Evolutionary conservation across 2,329 filamentous ascomycete genomes (phyloP).

Genomic region (Ophiostoma sp.): DNA sequence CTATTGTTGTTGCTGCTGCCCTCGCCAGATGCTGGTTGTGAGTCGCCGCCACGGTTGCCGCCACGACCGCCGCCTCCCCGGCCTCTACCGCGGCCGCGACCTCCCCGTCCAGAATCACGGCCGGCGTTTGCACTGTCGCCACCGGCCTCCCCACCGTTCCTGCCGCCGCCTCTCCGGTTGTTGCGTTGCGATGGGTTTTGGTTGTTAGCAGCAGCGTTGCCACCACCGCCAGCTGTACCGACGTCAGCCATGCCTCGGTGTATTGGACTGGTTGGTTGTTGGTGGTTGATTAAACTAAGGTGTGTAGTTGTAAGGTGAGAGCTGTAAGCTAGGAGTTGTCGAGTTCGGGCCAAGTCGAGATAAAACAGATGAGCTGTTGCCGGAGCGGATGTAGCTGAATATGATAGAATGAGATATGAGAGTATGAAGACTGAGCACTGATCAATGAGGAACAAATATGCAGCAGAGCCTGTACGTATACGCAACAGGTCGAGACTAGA

Average conservation of each 20-base stretch:
- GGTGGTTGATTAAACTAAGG: neutral
- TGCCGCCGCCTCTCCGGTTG: neutral
- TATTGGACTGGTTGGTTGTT: neutral
- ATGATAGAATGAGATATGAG: too few species aligned
- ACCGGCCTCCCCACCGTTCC: constrained; percentile 12
- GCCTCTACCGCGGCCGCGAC: constrained; percentile 28
- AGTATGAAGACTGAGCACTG: too few species aligned
- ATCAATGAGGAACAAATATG: too few species aligned
- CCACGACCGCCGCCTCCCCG: constrained; percentile 31
- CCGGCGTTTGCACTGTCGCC: constrained; percentile 25
- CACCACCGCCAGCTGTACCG: neutral
- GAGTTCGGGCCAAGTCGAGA: neutral
- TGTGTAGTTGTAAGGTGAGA: neutral
- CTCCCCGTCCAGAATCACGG: constrained; percentile 38
- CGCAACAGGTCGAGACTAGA: too few species aligned
- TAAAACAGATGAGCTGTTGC: too few species aligned
- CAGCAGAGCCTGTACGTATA: too few species aligned
- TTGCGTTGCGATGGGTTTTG: neutral
- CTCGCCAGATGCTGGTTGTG: neutral
- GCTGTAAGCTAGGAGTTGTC: neutral
- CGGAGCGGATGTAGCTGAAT: too few species aligned
- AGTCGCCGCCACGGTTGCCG: constrained; percentile 10
- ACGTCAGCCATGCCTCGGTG: neutral
- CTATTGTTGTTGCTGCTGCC: neutral
- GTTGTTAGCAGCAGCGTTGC: neutral